phyloP scores from a whole-genome alignment of 2,329 filamentous ascomycete species.

The Fulvia fulva region DNA sequence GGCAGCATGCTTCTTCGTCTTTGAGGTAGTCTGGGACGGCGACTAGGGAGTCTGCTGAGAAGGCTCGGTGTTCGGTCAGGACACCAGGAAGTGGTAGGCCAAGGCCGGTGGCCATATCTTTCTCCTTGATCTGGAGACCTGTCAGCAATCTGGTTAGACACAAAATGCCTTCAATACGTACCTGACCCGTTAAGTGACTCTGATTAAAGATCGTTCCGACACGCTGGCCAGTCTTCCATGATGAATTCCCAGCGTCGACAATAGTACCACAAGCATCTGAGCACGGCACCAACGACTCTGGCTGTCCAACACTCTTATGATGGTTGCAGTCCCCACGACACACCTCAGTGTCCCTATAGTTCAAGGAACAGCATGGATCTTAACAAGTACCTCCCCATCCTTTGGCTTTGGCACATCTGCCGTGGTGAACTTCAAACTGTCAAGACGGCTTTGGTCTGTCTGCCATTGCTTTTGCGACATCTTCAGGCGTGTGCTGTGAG shows the following conservation, averaged over 20 bases:
- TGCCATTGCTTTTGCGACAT: constrained; percentile 31
- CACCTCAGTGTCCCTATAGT: constrained; percentile 56
- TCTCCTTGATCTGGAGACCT: constrained; percentile 41
- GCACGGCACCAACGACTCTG: constrained; percentile 55
- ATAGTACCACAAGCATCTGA: constrained; percentile 68
- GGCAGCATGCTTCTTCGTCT: constrained; percentile 56
- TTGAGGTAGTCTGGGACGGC: constrained; percentile 54
- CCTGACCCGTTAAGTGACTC: constrained; percentile 55
- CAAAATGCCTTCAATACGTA: not conserved
- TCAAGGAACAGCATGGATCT: constrained; percentile 52
- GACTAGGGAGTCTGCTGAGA: constrained; percentile 55
- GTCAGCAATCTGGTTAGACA: not conserved
- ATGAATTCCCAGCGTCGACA: constrained; percentile 45
- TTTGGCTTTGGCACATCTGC: constrained; percentile 34
- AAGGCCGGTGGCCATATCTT: constrained; percentile 54
- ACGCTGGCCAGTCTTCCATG: constrained; percentile 57
- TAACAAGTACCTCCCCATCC: constrained; percentile 47
- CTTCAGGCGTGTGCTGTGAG: not conserved
- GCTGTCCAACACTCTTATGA: constrained; percentile 51
- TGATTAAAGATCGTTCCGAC: constrained; percentile 63
- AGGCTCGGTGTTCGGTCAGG: constrained; percentile 57
- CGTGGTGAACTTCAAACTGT: constrained; percentile 37
- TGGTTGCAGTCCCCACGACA: constrained; percentile 64
- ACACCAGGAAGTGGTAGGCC: constrained; percentile 59
- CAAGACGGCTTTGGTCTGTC: constrained; percentile 41